Base-by-base conservation (phyloP, 192 early-diverging fungal genomes). In the Coemansia sp. region DNA sequence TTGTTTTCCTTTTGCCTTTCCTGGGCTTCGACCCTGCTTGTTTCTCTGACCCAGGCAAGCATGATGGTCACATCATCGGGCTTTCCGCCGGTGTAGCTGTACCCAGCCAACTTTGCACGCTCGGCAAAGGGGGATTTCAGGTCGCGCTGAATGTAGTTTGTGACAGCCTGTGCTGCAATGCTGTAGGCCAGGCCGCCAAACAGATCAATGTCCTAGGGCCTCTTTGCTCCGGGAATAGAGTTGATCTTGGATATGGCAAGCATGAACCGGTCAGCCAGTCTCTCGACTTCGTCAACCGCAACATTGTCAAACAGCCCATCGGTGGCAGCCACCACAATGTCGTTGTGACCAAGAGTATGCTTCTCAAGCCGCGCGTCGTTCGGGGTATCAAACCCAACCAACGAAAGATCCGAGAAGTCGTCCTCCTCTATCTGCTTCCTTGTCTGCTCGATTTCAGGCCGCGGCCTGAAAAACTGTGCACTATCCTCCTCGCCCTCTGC, bases 301-400 rank as follows among this genome's bases (percentile, higher is more conserved):
- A 84, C 73, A 21, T 84, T 84, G 68, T 84, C 81, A 21, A 73
- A 84, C n/a, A 84, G 66, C 4, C 81, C 81, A 47, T 84, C 81
- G 44, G 81, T 84, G 2, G 76, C 81, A 0, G 74, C 76, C 48
- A 84, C 67, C 13, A 84, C 81, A 0, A 84, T 56, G 37, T 84
- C 76, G 60, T 72, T 67, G 40, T 77, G 76, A 3, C 23, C 15
- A 13, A 84, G 63, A 41, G 37, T 32, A 15, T 79, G 81, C 41
- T 59, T 4, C 53, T 65, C 63, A 19, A 61, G 68, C 4, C 63
- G 72, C 3, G 81, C 81, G 38, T 84, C 76, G 5, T 11, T 18
- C 6, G 81, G 81, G 12, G 76, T 69, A 47, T 84, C 81, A 45
- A 75, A 79, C 10, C 81, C 70, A 4, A 70, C 75, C 0, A 49